A percentile compares a stretch with the other conserved stretches of the same genome.
Conservation (phyloP, 768 basidiomycete genomes). For the Amanita phalloides region DNA sequence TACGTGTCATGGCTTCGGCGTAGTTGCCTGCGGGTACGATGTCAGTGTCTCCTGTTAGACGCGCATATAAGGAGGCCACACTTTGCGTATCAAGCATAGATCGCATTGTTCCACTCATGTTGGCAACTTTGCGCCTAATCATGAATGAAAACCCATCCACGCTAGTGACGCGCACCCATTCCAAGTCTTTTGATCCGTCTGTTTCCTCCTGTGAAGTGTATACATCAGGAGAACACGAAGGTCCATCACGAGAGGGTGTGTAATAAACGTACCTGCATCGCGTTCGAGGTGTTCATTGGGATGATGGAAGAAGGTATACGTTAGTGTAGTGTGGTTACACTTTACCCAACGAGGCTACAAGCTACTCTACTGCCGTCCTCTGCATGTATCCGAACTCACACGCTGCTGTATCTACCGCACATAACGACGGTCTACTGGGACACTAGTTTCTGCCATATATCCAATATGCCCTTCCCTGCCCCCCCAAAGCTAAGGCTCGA, state of each 20-base stretch:
- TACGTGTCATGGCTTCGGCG: constrained; percentile 61
- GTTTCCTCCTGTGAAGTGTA: not conserved
- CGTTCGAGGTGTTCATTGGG: not conserved
- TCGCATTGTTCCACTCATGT: constrained; percentile 71
- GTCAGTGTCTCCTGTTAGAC: not conserved
- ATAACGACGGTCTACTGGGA: no score
- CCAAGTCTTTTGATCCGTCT: constrained; percentile 20
- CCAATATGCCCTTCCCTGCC: no score
- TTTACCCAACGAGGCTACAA: no score
- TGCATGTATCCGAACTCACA: no score
- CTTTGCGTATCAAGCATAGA: constrained; percentile 71
- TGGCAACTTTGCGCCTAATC: constrained; percentile 63
- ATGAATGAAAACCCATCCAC: constrained; percentile 77
- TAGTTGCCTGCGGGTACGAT: constrained; percentile 43
- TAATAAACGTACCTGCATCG: not conserved
- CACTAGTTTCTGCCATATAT: no score
- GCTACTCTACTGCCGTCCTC: no score
- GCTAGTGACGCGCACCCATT: constrained; percentile 72
- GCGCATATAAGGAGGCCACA: constrained; percentile 17
- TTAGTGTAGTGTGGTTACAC: no score
- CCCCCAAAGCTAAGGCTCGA: no score
- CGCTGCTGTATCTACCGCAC: no score
- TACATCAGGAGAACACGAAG: not conserved
- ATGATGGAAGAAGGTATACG: no score
- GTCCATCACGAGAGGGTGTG: not conserved